These are phyloP conservation scores for Sclerospora graminicola DNA, from an alignment of 352 stramenopile genomes.

Conservation along the genomic window DNA sequence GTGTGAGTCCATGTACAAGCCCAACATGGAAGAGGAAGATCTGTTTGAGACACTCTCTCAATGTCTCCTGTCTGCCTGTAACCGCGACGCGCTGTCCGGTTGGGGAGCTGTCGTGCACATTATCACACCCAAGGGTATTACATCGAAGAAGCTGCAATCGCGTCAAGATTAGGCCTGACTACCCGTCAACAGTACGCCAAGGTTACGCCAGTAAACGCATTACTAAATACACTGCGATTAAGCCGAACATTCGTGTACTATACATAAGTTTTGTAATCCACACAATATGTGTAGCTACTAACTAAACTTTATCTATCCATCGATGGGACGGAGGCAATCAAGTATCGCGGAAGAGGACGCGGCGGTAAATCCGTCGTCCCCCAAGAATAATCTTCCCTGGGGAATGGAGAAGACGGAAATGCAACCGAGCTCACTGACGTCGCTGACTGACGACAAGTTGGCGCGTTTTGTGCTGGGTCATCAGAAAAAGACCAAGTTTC, in stretches of 20 bases:
- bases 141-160: slow-evolving; percentile 72
- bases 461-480: slow-evolving; percentile 65
- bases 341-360: slow-evolving; percentile 8
- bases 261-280: too few relatives aligned
- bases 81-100: slow-evolving; percentile 96
- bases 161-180: slow-evolving; percentile 52
- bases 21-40: slow-evolving; percentile 92
- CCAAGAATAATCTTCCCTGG: slow-evolving; percentile 31
- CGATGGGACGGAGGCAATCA: slow-evolving; percentile 10
- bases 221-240: too few relatives aligned
- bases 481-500: slow-evolving; percentile 84
- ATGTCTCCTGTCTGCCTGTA: slow-evolving; percentile 94
- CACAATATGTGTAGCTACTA: too few relatives aligned
- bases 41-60: slow-evolving; percentile 98
- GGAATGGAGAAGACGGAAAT: slow-evolving; percentile 54
- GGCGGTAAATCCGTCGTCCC: neutral
- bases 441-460: slow-evolving; percentile 70
- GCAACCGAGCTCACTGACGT: slow-evolving; percentile 52
- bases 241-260: too few relatives aligned
- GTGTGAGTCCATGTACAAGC: slow-evolving; percentile 97
- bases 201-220: too few relatives aligned
- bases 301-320: too few relatives aligned
- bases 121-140: slow-evolving; percentile 86
- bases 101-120: slow-evolving; percentile 99
- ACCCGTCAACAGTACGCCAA: too few relatives aligned